Conservation (phyloP, 495 filamentous ascomycete species). For the Cercophora sp. region DNA sequence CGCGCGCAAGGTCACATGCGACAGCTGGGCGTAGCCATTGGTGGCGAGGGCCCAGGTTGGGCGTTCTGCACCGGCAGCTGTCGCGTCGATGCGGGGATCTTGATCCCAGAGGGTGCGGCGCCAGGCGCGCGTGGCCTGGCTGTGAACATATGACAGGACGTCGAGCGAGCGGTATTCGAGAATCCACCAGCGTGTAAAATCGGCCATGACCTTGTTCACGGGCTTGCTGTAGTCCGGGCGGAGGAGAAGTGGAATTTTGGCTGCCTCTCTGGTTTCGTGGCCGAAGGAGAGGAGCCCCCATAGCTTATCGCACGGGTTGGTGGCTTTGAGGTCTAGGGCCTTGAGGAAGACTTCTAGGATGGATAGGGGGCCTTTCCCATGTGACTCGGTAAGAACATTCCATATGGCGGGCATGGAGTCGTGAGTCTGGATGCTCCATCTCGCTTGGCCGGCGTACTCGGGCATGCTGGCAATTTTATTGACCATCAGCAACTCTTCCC, state of each 20-base stretch:
- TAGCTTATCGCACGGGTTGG: constrained; percentile 10
- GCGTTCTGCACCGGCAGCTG: neutral
- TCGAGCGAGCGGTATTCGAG: constrained; percentile 6
- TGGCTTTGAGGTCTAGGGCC: constrained; percentile 10
- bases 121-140: constrained; percentile 5
- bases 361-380: neutral
- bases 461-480: neutral
- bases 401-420: constrained; percentile 4
- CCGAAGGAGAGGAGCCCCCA: constrained; percentile 11
- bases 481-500: constrained; percentile 7
- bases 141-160: constrained; percentile 10
- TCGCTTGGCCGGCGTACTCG: neutral
- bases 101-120: neutral
- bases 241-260: neutral
- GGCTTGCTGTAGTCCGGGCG: constrained; percentile 11
- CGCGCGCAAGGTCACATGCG: neutral
- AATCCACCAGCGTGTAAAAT: constrained; percentile 15
- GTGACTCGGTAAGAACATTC: neutral
- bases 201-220: constrained; percentile 1
- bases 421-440: neutral
- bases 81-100: neutral
- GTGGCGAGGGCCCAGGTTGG: constrained; percentile 3
- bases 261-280: constrained; percentile 1
- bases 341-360: constrained; percentile 9
- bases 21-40: neutral